phyloP scores from a whole-genome alignment of 2,329 filamentous ascomycete genomes.

The Trichophyton rubrum region DNA sequence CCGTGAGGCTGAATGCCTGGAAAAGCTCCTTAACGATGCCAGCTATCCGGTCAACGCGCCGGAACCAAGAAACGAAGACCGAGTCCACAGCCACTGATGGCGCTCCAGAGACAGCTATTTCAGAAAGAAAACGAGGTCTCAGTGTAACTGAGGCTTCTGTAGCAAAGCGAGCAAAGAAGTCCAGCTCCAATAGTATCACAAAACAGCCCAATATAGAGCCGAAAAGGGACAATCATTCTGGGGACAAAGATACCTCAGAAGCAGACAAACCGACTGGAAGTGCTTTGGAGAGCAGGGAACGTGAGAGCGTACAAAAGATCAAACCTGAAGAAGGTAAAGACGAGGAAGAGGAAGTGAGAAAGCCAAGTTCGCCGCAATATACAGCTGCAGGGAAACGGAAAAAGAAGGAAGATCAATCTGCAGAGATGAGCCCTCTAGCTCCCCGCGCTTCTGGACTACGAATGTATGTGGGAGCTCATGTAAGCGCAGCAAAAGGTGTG shows the following conservation, averaged over 20 bases:
- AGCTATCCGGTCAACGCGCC: background rate
- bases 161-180: background rate
- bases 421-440: slow-evolving; percentile 51
- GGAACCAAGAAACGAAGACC: background rate
- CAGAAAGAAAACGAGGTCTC: background rate
- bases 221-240: background rate
- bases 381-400: slow-evolving; percentile 26
- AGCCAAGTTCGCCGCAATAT: background rate
- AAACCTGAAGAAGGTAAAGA: background rate
- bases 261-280: background rate
- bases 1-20: background rate
- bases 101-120: background rate
- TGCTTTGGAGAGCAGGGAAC: no score
- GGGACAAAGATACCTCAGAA: background rate
- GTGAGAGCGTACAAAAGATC: background rate
- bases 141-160: background rate
- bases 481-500: slow-evolving; percentile 74
- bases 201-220: background rate
- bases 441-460: slow-evolving; percentile 57
- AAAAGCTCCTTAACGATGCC: background rate
- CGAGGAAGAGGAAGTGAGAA: background rate
- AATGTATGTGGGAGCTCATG: slow-evolving; percentile 85
- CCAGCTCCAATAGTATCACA: background rate
- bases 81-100: background rate
- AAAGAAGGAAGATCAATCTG: slow-evolving; percentile 43